Percentiles rank a stretch among this genome's conserved stretches.
Conservation (phyloP, 1,284 basidiomycete species). For the Leccinum pachyderme region DNA sequence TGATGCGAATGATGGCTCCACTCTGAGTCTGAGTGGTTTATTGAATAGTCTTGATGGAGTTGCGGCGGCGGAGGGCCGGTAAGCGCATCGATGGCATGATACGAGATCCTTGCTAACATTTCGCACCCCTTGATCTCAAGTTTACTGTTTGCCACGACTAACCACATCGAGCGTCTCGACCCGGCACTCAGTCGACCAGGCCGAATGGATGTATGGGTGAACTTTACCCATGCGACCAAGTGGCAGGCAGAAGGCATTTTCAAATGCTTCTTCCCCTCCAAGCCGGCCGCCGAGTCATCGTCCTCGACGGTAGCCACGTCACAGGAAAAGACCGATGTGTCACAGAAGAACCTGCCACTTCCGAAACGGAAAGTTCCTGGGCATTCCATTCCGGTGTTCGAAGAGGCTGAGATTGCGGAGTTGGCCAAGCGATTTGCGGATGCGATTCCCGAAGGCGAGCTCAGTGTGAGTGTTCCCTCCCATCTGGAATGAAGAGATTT, state of each 20-base stretch:
- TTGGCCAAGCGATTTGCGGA: slow-evolving; percentile 77
- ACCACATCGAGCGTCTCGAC: slow-evolving; percentile 83
- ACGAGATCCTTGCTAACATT: slow-evolving; percentile 15
- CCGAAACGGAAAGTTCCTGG: slow-evolving; percentile 60
- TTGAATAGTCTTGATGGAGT: slow-evolving; percentile 86
- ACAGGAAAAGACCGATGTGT: slow-evolving; percentile 43
- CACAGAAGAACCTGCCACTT: slow-evolving; percentile 63
- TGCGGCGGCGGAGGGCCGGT: slow-evolving; percentile 82
- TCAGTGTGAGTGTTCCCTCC: slow-evolving; percentile 57
- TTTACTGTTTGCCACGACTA: slow-evolving; percentile 78
- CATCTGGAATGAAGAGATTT: not conserved
- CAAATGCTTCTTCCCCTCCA: slow-evolving; percentile 86
- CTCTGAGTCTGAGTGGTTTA: slow-evolving; percentile 76
- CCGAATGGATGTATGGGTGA: slow-evolving; percentile 86
- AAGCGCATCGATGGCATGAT: slow-evolving; percentile 30
- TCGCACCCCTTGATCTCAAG: slow-evolving; percentile 36
- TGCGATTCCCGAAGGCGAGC: slow-evolving; percentile 75
- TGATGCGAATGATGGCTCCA: slow-evolving; percentile 68
- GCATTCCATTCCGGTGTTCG: slow-evolving; percentile 64
- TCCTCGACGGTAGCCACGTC: slow-evolving; percentile 19
- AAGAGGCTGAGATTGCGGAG: slow-evolving; percentile 67
- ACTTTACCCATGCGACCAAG: slow-evolving; percentile 83
- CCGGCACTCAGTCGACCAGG: slow-evolving; percentile 78
- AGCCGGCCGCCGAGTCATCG: slow-evolving; percentile 29
- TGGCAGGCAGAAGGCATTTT: slow-evolving; percentile 88